Conservation (phyloP, 148 eudicot genomes). For the Suaeda aralocaspica region DNA sequence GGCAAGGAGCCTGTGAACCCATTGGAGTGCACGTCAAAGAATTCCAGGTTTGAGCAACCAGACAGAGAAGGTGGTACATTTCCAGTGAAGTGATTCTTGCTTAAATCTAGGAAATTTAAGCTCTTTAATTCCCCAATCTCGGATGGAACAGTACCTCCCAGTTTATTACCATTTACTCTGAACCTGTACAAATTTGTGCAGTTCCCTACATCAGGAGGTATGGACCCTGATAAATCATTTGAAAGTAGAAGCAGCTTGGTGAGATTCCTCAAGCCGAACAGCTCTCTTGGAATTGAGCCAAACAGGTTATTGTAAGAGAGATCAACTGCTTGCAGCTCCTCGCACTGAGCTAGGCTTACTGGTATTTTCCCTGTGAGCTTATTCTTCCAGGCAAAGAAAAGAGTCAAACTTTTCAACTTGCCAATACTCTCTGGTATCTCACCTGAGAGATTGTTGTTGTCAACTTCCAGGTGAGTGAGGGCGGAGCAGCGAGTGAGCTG, state of each 20-base stretch:
- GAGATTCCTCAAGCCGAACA: constrained; percentile 59
- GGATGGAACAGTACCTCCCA: constrained; percentile 81
- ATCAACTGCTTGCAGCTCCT: constrained; percentile 76
- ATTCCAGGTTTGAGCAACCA: constrained; percentile 63
- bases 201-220: constrained; percentile 78
- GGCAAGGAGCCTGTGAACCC: constrained; percentile 59
- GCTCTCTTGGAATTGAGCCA: constrained; percentile 61
- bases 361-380: constrained; percentile 82
- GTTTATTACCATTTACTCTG: constrained; percentile 58
- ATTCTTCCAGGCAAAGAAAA: constrained; percentile 93
- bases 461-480: constrained; percentile 76
- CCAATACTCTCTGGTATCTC: constrained; percentile 68
- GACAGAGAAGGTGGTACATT: constrained; percentile 60
- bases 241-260: constrained; percentile 74
- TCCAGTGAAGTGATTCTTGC: constrained; percentile 63
- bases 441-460: constrained; percentile 72
- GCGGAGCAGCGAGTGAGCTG: constrained; percentile 62
- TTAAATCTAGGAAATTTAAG: constrained; percentile 80
- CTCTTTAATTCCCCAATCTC: constrained; percentile 65
- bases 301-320: constrained; percentile 73
- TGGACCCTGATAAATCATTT: constrained; percentile 72
- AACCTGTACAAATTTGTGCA: constrained; percentile 80
- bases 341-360: constrained; percentile 51
- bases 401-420: constrained; percentile 54
- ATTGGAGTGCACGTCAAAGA: constrained; percentile 86